These are phyloP conservation scores for Moniliophthora roreri DNA, from an alignment of 1,284 basidiomycete genomes.

Conservation along the genomic window DNA sequence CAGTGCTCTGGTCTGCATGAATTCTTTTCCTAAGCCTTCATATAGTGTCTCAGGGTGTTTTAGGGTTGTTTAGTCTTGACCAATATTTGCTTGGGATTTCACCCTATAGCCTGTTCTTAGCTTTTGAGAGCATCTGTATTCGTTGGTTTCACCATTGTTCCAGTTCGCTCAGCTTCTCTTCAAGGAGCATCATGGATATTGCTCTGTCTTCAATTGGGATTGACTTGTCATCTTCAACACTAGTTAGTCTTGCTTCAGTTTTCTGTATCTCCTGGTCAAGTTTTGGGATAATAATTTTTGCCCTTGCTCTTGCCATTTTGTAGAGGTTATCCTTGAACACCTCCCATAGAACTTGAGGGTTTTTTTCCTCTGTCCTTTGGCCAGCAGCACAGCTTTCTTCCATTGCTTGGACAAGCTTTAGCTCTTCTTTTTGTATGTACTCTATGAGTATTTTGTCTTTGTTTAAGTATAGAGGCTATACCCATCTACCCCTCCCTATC, in stretches of 20 bases:
- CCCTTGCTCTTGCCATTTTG: conserved; percentile 6
- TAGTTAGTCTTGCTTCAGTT: conserved; percentile 5
- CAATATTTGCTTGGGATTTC: conserved; percentile 28
- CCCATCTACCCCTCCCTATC: background rate
- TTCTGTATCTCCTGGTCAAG: conserved; percentile 11
- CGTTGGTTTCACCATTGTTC: no score
- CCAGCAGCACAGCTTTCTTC: no score
- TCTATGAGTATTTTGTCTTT: background rate
- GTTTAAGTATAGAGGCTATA: background rate
- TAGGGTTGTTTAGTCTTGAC: conserved; percentile 20
- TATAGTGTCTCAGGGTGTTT: conserved; percentile 19
- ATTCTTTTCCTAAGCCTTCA: conserved; percentile 11
- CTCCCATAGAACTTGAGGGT: conserved; percentile 8
- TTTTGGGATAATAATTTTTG: conserved; percentile 5
- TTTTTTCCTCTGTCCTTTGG: background rate
- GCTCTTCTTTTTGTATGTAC: background rate
- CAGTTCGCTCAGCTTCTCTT: conserved; percentile 7
- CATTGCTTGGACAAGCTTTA: background rate
- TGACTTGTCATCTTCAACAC: background rate
- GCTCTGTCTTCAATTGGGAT: conserved; percentile 9
- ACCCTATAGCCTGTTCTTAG: no score
- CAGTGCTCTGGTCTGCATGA: background rate
- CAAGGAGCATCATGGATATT: background rate
- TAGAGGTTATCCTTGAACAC: conserved; percentile 5
- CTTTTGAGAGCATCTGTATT: no score